Evolutionary conservation across 257 asterid species (phyloP).

Genomic region (Solanum pennellii): DNA sequence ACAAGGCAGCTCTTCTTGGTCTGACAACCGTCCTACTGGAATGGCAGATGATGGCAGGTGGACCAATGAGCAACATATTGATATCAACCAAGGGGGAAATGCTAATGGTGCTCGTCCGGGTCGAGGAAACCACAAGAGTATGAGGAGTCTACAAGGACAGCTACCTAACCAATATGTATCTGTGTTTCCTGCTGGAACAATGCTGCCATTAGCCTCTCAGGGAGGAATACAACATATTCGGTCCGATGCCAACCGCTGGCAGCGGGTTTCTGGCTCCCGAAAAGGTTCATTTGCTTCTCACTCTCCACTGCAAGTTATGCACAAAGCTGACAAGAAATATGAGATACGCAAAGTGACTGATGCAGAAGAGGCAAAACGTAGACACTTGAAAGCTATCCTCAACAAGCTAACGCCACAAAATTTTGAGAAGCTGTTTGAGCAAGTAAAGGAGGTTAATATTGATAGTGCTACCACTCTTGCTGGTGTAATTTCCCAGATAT

Average conservation of each 20-base stretch:
- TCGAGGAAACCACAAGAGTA: conserved; percentile 5
- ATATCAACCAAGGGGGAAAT: background rate
- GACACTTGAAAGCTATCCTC: conserved; percentile 24
- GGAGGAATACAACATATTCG: conserved; percentile 4
- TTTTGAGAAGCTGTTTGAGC: conserved; percentile 27
- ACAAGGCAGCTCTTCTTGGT: background rate
- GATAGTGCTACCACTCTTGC: conserved; percentile 13
- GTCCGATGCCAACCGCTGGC: conserved; percentile 9
- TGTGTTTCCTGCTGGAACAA: background rate
- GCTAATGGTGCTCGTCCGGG: conserved; percentile 2
- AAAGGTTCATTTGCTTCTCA: background rate
- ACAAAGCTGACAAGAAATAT: conserved; percentile 25
- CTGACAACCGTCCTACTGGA: background rate
- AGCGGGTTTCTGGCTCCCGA: conserved; percentile 2
- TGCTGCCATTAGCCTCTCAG: background rate
- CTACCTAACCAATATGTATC: background rate
- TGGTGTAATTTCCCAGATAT: conserved; percentile 24
- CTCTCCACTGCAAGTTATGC: conserved; percentile 16
- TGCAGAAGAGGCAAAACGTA: conserved; percentile 23
- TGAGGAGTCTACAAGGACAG: conserved; percentile 7
- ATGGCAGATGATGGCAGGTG: conserved; percentile 8
- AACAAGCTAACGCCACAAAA: conserved; percentile 33
- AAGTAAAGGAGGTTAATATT: conserved; percentile 22
- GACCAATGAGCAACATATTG: conserved; percentile 4
- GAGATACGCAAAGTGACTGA: conserved; percentile 15